Base-by-base conservation (phyloP, 108 stramenopile genomes). In the Nannochloropsis oceanica region DNA sequence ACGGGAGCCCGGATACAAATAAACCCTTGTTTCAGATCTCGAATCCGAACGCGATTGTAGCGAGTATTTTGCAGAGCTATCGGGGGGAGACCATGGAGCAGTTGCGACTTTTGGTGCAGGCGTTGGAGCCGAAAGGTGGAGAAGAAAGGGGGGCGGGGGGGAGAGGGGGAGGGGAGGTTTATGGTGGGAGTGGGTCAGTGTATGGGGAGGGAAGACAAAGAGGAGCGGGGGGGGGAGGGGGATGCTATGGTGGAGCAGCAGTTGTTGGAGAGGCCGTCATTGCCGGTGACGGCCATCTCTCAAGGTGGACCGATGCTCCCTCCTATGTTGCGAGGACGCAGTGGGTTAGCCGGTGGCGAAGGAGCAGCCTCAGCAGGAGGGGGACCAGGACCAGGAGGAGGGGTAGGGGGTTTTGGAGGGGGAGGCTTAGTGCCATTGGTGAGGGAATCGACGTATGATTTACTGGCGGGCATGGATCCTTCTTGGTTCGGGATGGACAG, bases 11-110 rank as follows among this genome's bases (percentile, higher is more conserved):
- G 25, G 87, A 88, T 84, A 43, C 84, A 22, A 85, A 81, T 25
- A 26, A 84, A 26, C 89, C 89, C 13, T 84, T 89, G 8, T 89
- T 87, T 83, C 86, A 85, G 25, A 85, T 85, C 24, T 26, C 24
- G 80, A 89, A 89, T 27, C 89, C 89, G 11, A 89, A 89, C 84
- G 44, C 85, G 11, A 43, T 88, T 34, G 84, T 89, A 9, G 84
- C 87, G 43, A 84, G 43, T 84, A 88, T 88, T 81, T 79, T 88
- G 80, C 26, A 84, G 22, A 84, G 79, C 13, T 88, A 88, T 25
- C 84, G 84, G 43, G 84, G 50, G 13, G 87, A 88, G 44, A 88
- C 87, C 3, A 88, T 88, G 87, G 80, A 85, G 82, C 46, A 50
- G 46, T 18, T 50, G 46, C 46, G 46, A 18, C 18, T 14, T 50